Conservation (phyloP, 768 basidiomycete species). For the Clathrus columnatus region DNA sequence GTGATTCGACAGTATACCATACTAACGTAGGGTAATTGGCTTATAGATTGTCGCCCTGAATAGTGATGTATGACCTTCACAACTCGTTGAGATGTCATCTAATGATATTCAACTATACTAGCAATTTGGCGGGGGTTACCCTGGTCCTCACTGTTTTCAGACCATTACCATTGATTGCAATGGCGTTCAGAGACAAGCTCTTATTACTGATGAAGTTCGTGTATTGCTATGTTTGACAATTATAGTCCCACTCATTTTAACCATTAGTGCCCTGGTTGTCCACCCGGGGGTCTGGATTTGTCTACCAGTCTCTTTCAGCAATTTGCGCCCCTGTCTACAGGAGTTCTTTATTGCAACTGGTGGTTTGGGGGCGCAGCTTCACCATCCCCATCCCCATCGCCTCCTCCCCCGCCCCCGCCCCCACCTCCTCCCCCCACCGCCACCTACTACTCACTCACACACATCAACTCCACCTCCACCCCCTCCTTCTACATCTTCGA, state of each 20-base stretch:
- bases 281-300: slow-evolving; percentile 58
- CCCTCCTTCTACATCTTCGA: slow-evolving; percentile 19
- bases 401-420: slow-evolving; percentile 12
- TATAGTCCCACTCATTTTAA: slow-evolving; percentile 6
- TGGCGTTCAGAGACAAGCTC: slow-evolving; percentile 50
- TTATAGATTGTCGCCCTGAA: slow-evolving; percentile 48
- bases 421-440: slow-evolving; percentile 17
- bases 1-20: background rate
- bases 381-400: slow-evolving; percentile 18
- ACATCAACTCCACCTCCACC: slow-evolving; percentile 9
- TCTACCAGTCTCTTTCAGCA: slow-evolving; percentile 54
- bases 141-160: slow-evolving; percentile 56
- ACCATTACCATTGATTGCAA: slow-evolving; percentile 50
- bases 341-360: slow-evolving; percentile 60
- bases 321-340: slow-evolving; percentile 41
- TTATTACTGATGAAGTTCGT: slow-evolving; percentile 55
- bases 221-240: slow-evolving; percentile 2
- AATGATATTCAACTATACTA: slow-evolving; percentile 13
- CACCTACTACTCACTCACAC: slow-evolving; percentile 2
- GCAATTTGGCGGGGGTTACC: slow-evolving; percentile 53
- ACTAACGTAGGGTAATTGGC: slow-evolving; percentile 4
- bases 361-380: slow-evolving; percentile 29
- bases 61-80: slow-evolving; percentile 24
- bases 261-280: slow-evolving; percentile 56
- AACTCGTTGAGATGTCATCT: background rate